Conservation (phyloP, 106 monocot genomes). For the Hemerocallis citrina region DNA sequence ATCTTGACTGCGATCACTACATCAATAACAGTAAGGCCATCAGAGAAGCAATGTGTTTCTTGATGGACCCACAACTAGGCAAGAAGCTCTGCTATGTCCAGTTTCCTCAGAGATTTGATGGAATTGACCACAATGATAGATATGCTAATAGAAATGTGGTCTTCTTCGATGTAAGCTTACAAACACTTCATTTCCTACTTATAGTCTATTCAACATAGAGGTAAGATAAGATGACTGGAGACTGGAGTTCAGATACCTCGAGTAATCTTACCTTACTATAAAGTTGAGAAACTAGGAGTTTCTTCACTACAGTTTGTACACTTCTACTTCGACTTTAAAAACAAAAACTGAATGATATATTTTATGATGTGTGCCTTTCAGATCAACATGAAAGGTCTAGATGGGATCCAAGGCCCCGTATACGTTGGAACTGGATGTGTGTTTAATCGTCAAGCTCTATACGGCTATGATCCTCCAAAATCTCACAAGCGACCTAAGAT, state of each 20-base stretch:
- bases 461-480: conserved; percentile 80
- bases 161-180: conserved; percentile 73
- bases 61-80: conserved; percentile 91
- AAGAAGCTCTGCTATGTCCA: conserved; percentile 96
- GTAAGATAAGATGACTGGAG: too few relatives aligned
- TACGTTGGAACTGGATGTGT: conserved; percentile 87
- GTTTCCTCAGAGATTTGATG: conserved; percentile 91
- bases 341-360: too few relatives aligned
- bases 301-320: too few relatives aligned
- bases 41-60: conserved; percentile 89
- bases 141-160: conserved; percentile 89
- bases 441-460: conserved; percentile 83
- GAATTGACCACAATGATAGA: conserved; percentile 67
- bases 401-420: conserved; percentile 90
- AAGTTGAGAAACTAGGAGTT: too few relatives aligned
- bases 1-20: conserved; percentile 90
- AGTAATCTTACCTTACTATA: too few relatives aligned
- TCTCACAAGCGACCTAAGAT: conserved; percentile 62
- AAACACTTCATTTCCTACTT: not conserved
- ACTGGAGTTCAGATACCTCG: too few relatives aligned
- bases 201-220: too few relatives aligned
- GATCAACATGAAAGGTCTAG: conserved; percentile 94
- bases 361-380: too few relatives aligned
- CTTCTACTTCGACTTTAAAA: too few relatives aligned
- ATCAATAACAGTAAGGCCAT: conserved; percentile 90